Base-by-base conservation (phyloP, 352 stramenopile species). In the Ochromonadaceae sp. region DNA sequence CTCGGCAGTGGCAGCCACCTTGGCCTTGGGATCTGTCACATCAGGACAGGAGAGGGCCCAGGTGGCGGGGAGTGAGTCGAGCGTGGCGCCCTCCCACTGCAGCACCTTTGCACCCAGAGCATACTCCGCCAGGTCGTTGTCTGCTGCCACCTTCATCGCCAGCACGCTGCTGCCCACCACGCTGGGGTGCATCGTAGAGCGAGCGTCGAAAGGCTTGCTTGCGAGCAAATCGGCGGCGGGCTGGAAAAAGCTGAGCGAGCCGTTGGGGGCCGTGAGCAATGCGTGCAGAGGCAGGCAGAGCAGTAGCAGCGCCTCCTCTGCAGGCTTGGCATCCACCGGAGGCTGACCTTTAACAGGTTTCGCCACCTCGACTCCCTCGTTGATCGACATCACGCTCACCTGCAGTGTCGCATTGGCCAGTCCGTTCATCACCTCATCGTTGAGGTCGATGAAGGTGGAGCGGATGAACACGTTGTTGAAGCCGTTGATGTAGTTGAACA, bases 1-100 rank as follows among this genome's bases (percentile, higher is more conserved):
- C n/a, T 10, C 52, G 25, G 52, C 52, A 20, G 52, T 60, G 9
- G 52, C 35, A 31, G 7, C 35, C 26, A 50, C 52, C n/a, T 60
- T 60, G 10, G 32, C 52, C 31, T 60, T 60, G 17, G 52, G 52
- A 44, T 60, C 52, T 26, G 47, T 20, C 2, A 60, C 52, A 52
- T 60, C 52, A 28, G 52, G 32, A 17, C n/a, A 3, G 12, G 43
- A 12, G 32, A 60, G 35, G 14, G 52, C 10, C 52, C 52, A 60
- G 17, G 30, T 50, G 47, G 25, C 10, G 15, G 52, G 30, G 22
- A 28, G 7, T 17, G 9, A n/a, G 22, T 4, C 20, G 7, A 60
- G 12, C 5, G 7, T 3, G 9, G 52, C 52, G 32, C 32, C n/a
- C 25, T 4, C 4, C 52, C 52, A 60, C 4, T 14, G n/a, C 17